Percentiles rank a stretch among this genome's conserved stretches.
Evolutionary conservation across 306 rosid genomes (phyloP).

Genomic region (Mucuna pruriens): DNA sequence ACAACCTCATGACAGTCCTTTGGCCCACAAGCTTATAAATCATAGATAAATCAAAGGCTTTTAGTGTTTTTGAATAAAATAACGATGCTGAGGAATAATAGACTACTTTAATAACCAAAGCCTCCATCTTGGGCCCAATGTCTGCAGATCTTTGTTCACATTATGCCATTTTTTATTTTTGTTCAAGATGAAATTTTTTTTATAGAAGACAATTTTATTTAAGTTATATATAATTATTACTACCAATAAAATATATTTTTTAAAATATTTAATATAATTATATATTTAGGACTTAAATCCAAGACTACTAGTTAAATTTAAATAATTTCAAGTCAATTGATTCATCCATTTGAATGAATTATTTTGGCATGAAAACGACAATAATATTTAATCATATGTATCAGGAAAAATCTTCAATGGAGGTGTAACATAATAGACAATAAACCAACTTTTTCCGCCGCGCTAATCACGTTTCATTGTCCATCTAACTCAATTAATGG

Average conservation of each 20-base stretch:
- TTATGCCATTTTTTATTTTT: too few species aligned
- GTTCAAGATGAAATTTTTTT: too few species aligned
- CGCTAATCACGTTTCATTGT: constrained; percentile 54
- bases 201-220: too few species aligned
- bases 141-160: constrained; percentile 42
- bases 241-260: too few species aligned
- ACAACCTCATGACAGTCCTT: not conserved
- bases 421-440: constrained; percentile 42
- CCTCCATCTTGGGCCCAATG: constrained; percentile 68
- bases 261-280: too few species aligned
- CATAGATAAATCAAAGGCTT: constrained; percentile 59
- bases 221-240: too few species aligned
- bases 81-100: constrained; percentile 43
- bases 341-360: not conserved
- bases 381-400: constrained; percentile 6
- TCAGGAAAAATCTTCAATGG: constrained; percentile 24
- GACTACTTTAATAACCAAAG: constrained; percentile 57
- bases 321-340: too few species aligned
- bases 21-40: constrained; percentile 53
- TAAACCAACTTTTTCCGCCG: constrained; percentile 33
- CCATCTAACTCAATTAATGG: constrained; percentile 28
- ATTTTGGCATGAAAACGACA: constrained; percentile 20
- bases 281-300: too few species aligned
- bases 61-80: constrained; percentile 42
- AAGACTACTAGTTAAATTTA: too few species aligned